Conservation (phyloP, 257 asterid species). For the Plantago major region DNA sequence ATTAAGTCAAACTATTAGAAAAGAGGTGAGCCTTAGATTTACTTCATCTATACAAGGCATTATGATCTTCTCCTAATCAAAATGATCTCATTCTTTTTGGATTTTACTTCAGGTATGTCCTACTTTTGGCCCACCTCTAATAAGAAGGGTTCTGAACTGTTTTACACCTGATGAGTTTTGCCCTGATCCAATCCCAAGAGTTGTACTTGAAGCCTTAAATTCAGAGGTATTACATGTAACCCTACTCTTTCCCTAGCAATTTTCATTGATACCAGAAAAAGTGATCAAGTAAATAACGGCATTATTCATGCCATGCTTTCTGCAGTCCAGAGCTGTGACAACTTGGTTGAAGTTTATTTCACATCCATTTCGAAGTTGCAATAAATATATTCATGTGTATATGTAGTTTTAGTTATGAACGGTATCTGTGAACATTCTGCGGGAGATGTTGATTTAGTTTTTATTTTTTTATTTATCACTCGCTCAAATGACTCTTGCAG, state of each 20-base stretch:
- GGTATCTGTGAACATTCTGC: background rate
- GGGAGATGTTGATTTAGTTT: background rate
- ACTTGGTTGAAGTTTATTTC: no score
- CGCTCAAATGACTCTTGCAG: slow-evolving; percentile 22
- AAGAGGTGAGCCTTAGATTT: slow-evolving; percentile 49
- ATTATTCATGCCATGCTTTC: no score
- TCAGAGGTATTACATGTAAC: no score
- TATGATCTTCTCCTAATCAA: slow-evolving; percentile 2
- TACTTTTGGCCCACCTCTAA: slow-evolving; percentile 51
- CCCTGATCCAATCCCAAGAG: slow-evolving; percentile 64
- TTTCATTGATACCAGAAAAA: no score
- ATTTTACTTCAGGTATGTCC: slow-evolving; percentile 61
- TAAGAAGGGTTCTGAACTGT: slow-evolving; percentile 57
- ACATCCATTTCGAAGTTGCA: no score
- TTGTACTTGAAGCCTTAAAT: slow-evolving; percentile 59
- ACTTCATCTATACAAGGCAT: background rate
- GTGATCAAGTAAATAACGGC: no score
- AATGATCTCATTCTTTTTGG: slow-evolving; percentile 2
- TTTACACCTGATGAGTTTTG: slow-evolving; percentile 80
- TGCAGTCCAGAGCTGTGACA: no score
- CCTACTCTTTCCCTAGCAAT: no score
- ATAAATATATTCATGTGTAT: no score
- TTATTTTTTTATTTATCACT: background rate
- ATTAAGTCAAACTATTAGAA: slow-evolving; percentile 51
- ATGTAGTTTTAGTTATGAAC: no score